phyloP scores from a whole-genome alignment of 2,329 filamentous ascomycete genomes.

The Neonectria sp. region DNA sequence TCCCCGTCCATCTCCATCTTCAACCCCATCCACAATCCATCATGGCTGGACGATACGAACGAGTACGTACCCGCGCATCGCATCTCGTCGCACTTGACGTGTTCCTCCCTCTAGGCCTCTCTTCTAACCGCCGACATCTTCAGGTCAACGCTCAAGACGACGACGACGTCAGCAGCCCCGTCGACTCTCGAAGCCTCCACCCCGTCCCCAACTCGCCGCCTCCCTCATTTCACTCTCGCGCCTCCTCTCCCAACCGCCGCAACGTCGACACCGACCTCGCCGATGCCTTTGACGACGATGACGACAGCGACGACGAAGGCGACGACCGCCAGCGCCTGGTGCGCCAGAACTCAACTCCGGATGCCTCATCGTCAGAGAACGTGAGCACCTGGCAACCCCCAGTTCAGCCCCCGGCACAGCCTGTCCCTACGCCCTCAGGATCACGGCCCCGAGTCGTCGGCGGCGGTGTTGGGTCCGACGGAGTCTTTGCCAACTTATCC shows the following conservation, averaged over 20 bases:
- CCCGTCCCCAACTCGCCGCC: slow-evolving; percentile 73
- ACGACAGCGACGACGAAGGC: slow-evolving; percentile 78
- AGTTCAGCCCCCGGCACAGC: slow-evolving; percentile 29
- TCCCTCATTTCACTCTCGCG: slow-evolving; percentile 90
- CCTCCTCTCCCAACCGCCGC: slow-evolving; percentile 69
- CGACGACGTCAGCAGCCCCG: slow-evolving; percentile 57
- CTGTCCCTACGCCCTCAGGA: slow-evolving; percentile 50
- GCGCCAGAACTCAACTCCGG: slow-evolving; percentile 69
- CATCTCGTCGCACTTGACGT: background rate
- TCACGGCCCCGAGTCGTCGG: slow-evolving; percentile 72
- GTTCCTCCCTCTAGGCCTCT: background rate
- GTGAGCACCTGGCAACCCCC: slow-evolving; percentile 36
- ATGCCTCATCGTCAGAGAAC: slow-evolving; percentile 39
- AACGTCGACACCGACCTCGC: slow-evolving; percentile 84
- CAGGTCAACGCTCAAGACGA: slow-evolving; percentile 74
- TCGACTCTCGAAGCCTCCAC: slow-evolving; percentile 54
- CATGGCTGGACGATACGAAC: slow-evolving; percentile 72
- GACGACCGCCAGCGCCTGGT: slow-evolving; percentile 92
- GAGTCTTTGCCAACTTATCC: slow-evolving; percentile 95
- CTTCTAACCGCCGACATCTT: slow-evolving; percentile 31
- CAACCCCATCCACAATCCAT: slow-evolving; percentile 39
- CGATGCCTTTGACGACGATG: slow-evolving; percentile 91
- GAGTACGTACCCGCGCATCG: slow-evolving; percentile 59
- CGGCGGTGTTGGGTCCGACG: slow-evolving; percentile 86
- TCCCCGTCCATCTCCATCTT: slow-evolving; percentile 19